phyloP scores from a whole-genome alignment of 768 basidiomycete genomes.

The Stropharia rugosoannulata region DNA sequence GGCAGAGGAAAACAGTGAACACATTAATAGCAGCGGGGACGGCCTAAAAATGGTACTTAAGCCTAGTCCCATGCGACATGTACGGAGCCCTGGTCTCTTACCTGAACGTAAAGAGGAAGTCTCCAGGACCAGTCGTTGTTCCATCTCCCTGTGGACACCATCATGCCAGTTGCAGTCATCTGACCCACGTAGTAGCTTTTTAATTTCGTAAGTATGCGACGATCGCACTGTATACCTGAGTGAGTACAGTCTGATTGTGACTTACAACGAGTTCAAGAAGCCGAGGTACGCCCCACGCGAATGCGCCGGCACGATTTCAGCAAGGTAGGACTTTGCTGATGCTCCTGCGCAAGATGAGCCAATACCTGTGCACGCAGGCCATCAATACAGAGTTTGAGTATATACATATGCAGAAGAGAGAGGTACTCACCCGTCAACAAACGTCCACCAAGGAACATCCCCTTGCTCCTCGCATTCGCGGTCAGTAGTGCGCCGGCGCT shows the following conservation, averaged over 20 bases:
- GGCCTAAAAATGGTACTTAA: slow-evolving; percentile 21
- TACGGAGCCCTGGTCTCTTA: slow-evolving; percentile 4
- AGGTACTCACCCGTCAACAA: slow-evolving; percentile 43
- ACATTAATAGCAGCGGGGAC: slow-evolving; percentile 49
- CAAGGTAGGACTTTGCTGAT: slow-evolving; percentile 49
- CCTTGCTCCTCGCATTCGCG: slow-evolving; percentile 42
- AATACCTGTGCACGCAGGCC: slow-evolving; percentile 28
- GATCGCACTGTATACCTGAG: background rate
- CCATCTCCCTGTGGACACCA: slow-evolving; percentile 48
- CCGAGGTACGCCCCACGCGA: slow-evolving; percentile 50
- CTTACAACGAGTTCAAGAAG: slow-evolving; percentile 51
- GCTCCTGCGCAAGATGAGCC: slow-evolving; percentile 45
- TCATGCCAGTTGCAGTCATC: slow-evolving; percentile 55
- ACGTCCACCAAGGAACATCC: slow-evolving; percentile 48
- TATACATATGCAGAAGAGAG: background rate
- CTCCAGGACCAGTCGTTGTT: slow-evolving; percentile 45
- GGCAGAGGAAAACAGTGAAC: slow-evolving; percentile 43
- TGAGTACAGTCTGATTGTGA: background rate
- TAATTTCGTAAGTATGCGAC: background rate
- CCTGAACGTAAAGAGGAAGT: slow-evolving; percentile 50
- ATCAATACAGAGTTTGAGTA: background rate
- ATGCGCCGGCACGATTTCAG: slow-evolving; percentile 48
- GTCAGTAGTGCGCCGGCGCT: slow-evolving; percentile 49
- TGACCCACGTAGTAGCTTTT: slow-evolving; percentile 53
- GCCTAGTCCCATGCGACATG: background rate